Percentiles rank a stretch among this genome's conserved stretches.
Conservation (phyloP, 2,329 filamentous ascomycete genomes). For the Claviceps sp. region DNA sequence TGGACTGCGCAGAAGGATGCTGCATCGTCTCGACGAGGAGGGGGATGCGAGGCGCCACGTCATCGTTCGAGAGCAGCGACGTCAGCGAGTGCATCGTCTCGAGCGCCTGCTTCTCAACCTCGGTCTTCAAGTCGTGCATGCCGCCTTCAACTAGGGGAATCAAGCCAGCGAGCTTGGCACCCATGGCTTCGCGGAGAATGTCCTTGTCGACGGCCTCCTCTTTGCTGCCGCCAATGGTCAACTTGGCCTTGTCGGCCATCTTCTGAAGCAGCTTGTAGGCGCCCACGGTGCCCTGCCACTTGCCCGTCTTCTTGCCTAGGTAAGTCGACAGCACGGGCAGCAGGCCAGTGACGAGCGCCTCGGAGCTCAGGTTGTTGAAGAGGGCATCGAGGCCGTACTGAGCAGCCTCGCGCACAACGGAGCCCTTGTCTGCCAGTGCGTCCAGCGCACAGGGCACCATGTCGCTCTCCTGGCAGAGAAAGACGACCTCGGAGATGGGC, state of each 20-base stretch:
- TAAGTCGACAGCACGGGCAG: slow-evolving; percentile 65
- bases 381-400: slow-evolving; percentile 90
- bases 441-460: slow-evolving; percentile 66
- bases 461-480: slow-evolving; percentile 69
- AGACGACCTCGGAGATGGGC: slow-evolving; percentile 64
- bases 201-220: slow-evolving; percentile 84
- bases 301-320: slow-evolving; percentile 70
- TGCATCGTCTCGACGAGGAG: slow-evolving; percentile 92
- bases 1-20: slow-evolving; percentile 72
- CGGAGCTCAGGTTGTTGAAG: slow-evolving; percentile 64
- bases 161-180: slow-evolving; percentile 68
- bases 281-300: slow-evolving; percentile 93
- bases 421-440: slow-evolving; percentile 76
- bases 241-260: slow-evolving; percentile 90
- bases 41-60: slow-evolving; percentile 83
- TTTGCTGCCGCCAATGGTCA: slow-evolving; percentile 61
- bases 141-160: slow-evolving; percentile 85
- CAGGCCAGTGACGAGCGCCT: slow-evolving; percentile 71
- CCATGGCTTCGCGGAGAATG: slow-evolving; percentile 79
- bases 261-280: slow-evolving; percentile 74
- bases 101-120: slow-evolving; percentile 79
- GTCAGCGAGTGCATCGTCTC: slow-evolving; percentile 87
- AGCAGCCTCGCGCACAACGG: slow-evolving; percentile 78
- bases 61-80: slow-evolving; percentile 86
- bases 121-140: slow-evolving; percentile 92